phyloP scores from a whole-genome alignment of 257 asterid genomes.

The Plantago ovata region DNA sequence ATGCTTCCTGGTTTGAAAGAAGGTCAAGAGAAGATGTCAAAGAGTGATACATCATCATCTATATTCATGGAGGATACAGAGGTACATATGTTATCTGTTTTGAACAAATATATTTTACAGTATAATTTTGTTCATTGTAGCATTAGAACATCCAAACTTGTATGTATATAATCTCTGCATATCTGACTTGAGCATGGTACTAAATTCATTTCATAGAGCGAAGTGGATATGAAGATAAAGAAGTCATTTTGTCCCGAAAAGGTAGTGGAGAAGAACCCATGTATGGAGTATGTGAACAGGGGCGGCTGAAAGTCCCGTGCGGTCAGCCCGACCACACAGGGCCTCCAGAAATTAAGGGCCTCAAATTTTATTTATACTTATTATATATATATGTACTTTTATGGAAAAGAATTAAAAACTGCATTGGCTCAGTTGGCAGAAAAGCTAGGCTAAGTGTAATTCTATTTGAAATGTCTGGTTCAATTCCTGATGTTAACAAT shows the following conservation, averaged over 20 bases:
- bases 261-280: slow-evolving; percentile 63
- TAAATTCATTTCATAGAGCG: slow-evolving; percentile 41
- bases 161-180: no score
- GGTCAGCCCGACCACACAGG: no score
- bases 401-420: no score
- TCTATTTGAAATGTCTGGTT: no score
- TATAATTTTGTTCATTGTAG: slow-evolving; percentile 1
- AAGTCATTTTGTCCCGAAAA: slow-evolving; percentile 87
- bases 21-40: slow-evolving; percentile 90
- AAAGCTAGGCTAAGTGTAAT: no score
- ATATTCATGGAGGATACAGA: slow-evolving; percentile 90
- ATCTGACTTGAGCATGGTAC: slow-evolving; percentile 3
- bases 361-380: no score
- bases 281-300: no score
- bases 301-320: no score
- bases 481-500: no score
- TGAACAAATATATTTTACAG: background rate
- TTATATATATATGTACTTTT: no score
- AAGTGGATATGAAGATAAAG: slow-evolving; percentile 74
- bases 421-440: no score
- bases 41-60: slow-evolving; percentile 74
- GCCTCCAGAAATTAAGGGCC: no score
- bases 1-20: slow-evolving; percentile 88
- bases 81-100: slow-evolving; percentile 45
- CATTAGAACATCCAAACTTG: slow-evolving; percentile 4